Base-by-base conservation (phyloP, 2,329 filamentous ascomycete genomes). In the Scortechinia acanthostroma region DNA sequence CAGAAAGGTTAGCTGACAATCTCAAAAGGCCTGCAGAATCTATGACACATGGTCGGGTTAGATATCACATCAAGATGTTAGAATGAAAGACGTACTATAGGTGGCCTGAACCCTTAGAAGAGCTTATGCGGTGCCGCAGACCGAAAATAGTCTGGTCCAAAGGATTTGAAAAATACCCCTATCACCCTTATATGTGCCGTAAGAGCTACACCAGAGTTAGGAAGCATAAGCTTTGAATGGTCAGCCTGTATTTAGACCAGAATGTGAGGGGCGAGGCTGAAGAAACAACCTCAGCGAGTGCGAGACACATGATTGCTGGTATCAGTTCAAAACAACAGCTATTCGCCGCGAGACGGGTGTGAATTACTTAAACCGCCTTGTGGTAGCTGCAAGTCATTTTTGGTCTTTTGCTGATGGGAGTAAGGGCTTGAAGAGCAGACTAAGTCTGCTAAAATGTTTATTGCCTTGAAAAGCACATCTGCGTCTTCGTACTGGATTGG, bases 41-140 rank as follows among this genome's bases (percentile, higher is more conserved):
- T 64, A 30, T 19, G 40, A 22, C 4, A n/a, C n/a, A n/a, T n/a
- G n/a, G n/a, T n/a, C n/a, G n/a, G n/a, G n/a, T n/a, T n/a, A n/a
- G n/a, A n/a, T n/a, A n/a, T n/a, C n/a, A n/a, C n/a, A n/a, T n/a
- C n/a, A n/a, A n/a, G n/a, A n/a, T n/a, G n/a, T n/a, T n/a, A n/a
- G n/a, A n/a, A n/a, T n/a, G n/a, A n/a, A n/a, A n/a, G n/a, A 52
- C 66, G 65, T 21, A 68, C 50, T 4, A 63, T 49, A 4, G 66
- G 63, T n/a, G n/a, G n/a, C 15, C 66, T 51, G 42, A 64, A 64
- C 0, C 65, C 66, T 1, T 63, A 51, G 43, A 68, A 69, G 0
- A 69, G 51, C 23, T 53, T 55, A 42, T 69, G 64, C 0, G 60
- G 49, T n/a, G 57, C 47, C 1, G 61, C 64, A 2, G 54, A 54